phyloP scores from a whole-genome alignment of 176 grass and related monocot species.

The Carex kokanica region DNA sequence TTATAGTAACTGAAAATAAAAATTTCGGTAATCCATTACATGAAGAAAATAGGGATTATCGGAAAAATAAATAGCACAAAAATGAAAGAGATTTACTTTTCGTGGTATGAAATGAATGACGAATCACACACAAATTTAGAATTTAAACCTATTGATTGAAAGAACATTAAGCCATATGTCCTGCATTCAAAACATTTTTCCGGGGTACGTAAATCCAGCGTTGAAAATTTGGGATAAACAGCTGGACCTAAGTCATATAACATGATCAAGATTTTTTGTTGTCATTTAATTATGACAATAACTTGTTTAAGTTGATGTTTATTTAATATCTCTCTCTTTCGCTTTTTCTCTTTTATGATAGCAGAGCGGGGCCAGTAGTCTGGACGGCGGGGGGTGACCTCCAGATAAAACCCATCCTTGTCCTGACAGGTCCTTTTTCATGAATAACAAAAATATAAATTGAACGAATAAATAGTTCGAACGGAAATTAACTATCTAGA shows the following conservation, averaged over 20 bases:
- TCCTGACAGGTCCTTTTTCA: neutral
- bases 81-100: neutral
- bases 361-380: neutral
- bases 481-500: neutral
- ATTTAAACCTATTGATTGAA: neutral
- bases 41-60: neutral
- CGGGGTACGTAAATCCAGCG: neutral
- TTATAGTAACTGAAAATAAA: too few relatives aligned
- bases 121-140: neutral
- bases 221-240: slow-evolving; percentile 4
- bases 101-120: too few relatives aligned
- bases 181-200: neutral
- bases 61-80: neutral
- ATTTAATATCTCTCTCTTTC: neutral
- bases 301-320: neutral
- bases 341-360: neutral
- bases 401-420: neutral
- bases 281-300: neutral
- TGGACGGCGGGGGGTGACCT: neutral
- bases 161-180: neutral
- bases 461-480: neutral
- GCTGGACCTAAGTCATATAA: neutral
- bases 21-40: too few relatives aligned
- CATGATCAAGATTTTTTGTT: neutral
- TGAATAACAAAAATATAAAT: neutral